Evolutionary conservation across 306 rosid species (phyloP).

Genomic region (Acmispon strigosus): DNA sequence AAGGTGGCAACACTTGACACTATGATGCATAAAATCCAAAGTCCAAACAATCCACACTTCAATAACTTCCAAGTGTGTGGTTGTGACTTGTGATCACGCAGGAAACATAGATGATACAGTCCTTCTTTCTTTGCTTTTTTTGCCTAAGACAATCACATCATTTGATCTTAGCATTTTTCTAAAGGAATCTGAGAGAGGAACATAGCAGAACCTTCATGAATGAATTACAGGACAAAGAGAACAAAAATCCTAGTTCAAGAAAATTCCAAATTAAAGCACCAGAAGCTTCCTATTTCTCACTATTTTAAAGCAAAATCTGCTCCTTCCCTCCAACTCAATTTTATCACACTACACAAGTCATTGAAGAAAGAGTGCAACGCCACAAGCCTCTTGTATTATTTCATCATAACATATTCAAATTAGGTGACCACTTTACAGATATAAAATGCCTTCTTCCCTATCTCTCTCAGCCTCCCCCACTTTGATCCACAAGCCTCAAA

Average conservation of each 20-base stretch:
- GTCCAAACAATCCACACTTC: not conserved
- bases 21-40: not conserved
- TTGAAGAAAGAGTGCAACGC: not conserved
- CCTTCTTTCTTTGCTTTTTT: not conserved
- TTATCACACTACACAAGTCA: not conserved
- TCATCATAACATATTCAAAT: not conserved
- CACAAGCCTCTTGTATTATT: not conserved
- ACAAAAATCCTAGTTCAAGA: not conserved
- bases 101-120: not conserved
- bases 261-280: slow-evolving; percentile 30
- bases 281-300: slow-evolving; percentile 33
- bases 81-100: not conserved
- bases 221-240: not conserved
- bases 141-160: not conserved
- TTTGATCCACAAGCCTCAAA: slow-evolving; percentile 43
- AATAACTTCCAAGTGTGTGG: slow-evolving; percentile 27
- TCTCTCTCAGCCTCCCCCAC: slow-evolving; percentile 39
- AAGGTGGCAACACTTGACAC: slow-evolving; percentile 18
- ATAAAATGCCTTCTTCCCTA: slow-evolving; percentile 39
- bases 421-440: not conserved
- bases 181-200: not conserved
- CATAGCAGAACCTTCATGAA: slow-evolving; percentile 30
- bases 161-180: not conserved
- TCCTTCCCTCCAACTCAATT: slow-evolving; percentile 16
- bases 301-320: slow-evolving; percentile 15